Evolutionary conservation across 148 eudicot genomes (phyloP).

Genomic region (Arbutus unedo): DNA sequence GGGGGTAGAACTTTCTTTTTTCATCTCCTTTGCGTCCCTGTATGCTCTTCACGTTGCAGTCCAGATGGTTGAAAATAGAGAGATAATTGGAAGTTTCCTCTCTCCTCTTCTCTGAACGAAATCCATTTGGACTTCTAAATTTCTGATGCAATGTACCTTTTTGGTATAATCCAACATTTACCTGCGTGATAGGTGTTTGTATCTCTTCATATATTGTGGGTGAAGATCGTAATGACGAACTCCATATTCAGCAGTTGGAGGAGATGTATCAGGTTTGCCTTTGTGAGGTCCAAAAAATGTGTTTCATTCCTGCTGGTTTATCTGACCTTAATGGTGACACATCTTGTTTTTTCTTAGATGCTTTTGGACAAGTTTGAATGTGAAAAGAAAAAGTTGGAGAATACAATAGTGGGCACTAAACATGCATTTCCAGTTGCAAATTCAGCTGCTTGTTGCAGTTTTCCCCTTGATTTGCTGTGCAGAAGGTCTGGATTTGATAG

Average conservation of each 20-base stretch:
- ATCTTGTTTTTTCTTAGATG: slow-evolving; percentile 37
- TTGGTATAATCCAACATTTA: neutral
- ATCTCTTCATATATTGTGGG: slow-evolving; percentile 58
- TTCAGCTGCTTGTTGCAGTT: slow-evolving; percentile 48
- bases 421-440: slow-evolving; percentile 23
- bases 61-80: neutral
- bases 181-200: slow-evolving; percentile 55
- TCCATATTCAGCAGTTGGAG: slow-evolving; percentile 44
- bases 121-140: neutral
- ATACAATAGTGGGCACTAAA: slow-evolving; percentile 24
- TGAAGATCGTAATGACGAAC: slow-evolving; percentile 31
- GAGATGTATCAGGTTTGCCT: slow-evolving; percentile 74
- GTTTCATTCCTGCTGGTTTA: neutral
- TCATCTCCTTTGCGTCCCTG: neutral
- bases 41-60: neutral
- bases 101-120: neutral
- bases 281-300: neutral
- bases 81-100: neutral
- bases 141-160: slow-evolving; percentile 2
- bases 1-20: neutral
- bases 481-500: slow-evolving; percentile 40
- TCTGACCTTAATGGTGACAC: neutral
- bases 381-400: slow-evolving; percentile 54
- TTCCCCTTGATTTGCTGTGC: slow-evolving; percentile 49
- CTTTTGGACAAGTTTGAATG: slow-evolving; percentile 47